These are phyloP conservation scores for Solanum dulcamara DNA, from an alignment of 257 asterid genomes.

Conservation along the genomic window DNA sequence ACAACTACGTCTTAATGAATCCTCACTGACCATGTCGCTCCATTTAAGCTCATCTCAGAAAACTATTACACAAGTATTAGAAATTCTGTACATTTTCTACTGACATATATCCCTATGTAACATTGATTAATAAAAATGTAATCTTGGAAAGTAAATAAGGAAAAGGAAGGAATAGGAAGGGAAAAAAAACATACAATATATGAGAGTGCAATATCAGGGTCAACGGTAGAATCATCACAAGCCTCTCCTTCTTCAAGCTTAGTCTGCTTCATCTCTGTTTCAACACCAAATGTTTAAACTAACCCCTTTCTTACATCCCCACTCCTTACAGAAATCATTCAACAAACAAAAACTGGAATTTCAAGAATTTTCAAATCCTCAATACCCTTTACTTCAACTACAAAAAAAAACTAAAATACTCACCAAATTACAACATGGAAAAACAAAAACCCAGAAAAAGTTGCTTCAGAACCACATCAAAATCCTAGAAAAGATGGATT, in stretches of 20 bases:
- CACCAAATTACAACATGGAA: background rate
- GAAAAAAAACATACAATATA: background rate
- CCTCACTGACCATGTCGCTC: background rate
- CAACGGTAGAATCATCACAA: background rate
- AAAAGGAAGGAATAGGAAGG: background rate
- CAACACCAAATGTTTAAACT: background rate
- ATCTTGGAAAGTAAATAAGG: background rate
- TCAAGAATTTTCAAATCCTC: background rate
- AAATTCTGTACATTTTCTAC: background rate
- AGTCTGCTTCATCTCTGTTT: background rate
- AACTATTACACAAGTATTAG: background rate
- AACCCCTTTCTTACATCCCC: background rate
- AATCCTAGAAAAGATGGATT: background rate
- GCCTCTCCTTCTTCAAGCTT: constrained; percentile 1
- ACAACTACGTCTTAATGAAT: background rate
- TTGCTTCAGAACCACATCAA: background rate
- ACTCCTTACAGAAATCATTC: background rate
- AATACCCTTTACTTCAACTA: background rate
- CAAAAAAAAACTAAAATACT: background rate
- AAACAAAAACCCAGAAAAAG: background rate
- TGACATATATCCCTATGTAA: background rate
- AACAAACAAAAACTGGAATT: background rate
- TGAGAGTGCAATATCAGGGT: constrained; percentile 9
- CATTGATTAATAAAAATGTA: background rate
- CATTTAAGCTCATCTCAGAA: background rate